phyloP scores from a whole-genome alignment of 2,329 filamentous ascomycete genomes.

The Ophiostoma sp. region DNA sequence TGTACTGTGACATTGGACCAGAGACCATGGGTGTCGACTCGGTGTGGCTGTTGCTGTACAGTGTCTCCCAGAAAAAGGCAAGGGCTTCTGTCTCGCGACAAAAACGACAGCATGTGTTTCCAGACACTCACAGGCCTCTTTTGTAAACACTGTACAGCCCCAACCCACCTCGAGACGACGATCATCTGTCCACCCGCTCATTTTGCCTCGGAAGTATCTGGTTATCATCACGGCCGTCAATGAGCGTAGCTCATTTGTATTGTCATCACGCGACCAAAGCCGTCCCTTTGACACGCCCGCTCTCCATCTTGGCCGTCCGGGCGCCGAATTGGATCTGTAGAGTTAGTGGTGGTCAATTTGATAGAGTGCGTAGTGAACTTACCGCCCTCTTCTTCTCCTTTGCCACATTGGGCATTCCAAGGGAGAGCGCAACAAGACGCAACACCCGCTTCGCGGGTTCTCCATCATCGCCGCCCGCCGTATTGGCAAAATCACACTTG shows the following conservation, averaged over 20 bases:
- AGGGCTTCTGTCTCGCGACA: conserved; percentile 35
- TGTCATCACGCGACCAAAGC: conserved; percentile 48
- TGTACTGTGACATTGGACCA: not conserved
- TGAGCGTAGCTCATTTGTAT: conserved; percentile 21
- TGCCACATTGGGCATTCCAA: conserved; percentile 72
- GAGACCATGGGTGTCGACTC: not conserved
- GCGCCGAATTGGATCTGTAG: conserved; percentile 77
- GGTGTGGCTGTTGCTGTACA: not conserved
- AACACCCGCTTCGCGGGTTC: conserved; percentile 82
- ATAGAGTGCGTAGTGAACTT: conserved; percentile 37
- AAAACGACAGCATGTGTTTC: conserved; percentile 41
- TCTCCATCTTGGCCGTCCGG: conserved; percentile 80
- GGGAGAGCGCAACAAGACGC: conserved; percentile 69
- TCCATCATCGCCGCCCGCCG: conserved; percentile 30
- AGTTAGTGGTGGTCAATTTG: not conserved
- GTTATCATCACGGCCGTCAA: conserved; percentile 62
- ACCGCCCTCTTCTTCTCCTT: conserved; percentile 91
- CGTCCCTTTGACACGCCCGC: conserved; percentile 67
- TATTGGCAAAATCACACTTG: conserved; percentile 81
- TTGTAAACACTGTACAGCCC: not conserved
- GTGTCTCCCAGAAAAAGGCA: not conserved
- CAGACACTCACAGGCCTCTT: not conserved
- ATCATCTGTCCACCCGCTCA: not conserved
- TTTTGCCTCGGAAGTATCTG: conserved; percentile 73
- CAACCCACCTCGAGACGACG: conserved; percentile 29